These are phyloP conservation scores for Sungouiella thailandica DNA, from an alignment of 805 yeast genomes.

Conservation along the genomic window DNA sequence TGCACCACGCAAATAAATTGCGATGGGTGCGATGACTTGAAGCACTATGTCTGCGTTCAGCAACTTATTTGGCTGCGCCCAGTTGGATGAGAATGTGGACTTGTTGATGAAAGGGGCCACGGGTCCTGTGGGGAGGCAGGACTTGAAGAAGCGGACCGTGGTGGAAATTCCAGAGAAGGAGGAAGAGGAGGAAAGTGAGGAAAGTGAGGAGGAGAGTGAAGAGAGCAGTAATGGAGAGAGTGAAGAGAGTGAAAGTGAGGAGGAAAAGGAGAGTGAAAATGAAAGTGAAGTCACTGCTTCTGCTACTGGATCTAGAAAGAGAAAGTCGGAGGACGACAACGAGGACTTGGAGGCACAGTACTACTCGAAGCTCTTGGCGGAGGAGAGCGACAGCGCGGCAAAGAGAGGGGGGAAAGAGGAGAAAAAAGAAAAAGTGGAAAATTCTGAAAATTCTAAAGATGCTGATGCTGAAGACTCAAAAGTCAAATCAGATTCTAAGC, in stretches of 20 bases:
- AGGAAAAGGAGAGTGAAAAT: slow-evolving; percentile 5
- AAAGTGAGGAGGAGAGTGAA: slow-evolving; percentile 6
- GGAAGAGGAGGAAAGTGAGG: background rate
- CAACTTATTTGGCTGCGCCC: slow-evolving; percentile 27
- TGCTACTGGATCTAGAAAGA: slow-evolving; percentile 6
- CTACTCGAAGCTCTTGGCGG: slow-evolving; percentile 2
- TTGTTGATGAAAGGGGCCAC: slow-evolving; percentile 25
- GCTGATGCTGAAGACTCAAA: slow-evolving; percentile 13
- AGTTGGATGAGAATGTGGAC: slow-evolving; percentile 26
- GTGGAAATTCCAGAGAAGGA: slow-evolving; percentile 15
- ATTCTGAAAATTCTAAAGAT: slow-evolving; percentile 13
- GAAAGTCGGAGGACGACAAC: slow-evolving; percentile 29
- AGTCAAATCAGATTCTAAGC: slow-evolving; percentile 8
- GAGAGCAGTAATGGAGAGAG: too few species aligned
- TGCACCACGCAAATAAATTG: slow-evolving; percentile 6
- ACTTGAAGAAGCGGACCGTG: slow-evolving; percentile 29
- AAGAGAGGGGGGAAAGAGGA: slow-evolving; percentile 6
- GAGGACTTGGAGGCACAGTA: slow-evolving; percentile 22
- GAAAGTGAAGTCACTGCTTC: background rate
- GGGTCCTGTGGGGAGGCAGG: slow-evolving; percentile 45
- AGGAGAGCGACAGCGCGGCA: slow-evolving; percentile 21
- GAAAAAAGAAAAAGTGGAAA: slow-evolving; percentile 18
- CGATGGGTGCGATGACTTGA: slow-evolving; percentile 7
- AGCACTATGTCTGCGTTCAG: slow-evolving; percentile 31
- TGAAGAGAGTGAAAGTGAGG: slow-evolving; percentile 8